Conservation (phyloP, 1,139 yeast species). For the Nakaseomyces nivariensis region DNA sequence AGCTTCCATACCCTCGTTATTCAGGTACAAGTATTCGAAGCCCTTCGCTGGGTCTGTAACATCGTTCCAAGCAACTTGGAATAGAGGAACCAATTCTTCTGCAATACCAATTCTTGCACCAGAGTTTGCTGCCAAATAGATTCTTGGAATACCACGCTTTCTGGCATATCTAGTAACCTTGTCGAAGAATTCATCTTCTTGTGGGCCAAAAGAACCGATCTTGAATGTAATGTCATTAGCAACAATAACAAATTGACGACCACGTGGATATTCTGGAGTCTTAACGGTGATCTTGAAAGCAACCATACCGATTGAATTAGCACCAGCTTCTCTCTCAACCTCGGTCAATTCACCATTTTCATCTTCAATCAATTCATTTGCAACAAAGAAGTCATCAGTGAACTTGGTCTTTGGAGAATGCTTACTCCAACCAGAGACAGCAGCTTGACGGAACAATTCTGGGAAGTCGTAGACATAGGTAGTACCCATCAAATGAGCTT, state of each 20-base stretch:
- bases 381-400: slow-evolving; percentile 70
- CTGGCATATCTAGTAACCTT: slow-evolving; percentile 89
- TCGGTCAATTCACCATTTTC: slow-evolving; percentile 81
- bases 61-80: slow-evolving; percentile 89
- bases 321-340: slow-evolving; percentile 91
- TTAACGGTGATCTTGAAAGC: slow-evolving; percentile 86
- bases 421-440: slow-evolving; percentile 74
- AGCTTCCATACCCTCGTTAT: slow-evolving; percentile 53
- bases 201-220: slow-evolving; percentile 99
- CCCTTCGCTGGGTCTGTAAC: slow-evolving; percentile 70
- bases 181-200: slow-evolving; percentile 83
- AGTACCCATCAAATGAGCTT: slow-evolving; percentile 97
- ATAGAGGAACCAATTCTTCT: slow-evolving; percentile 82
- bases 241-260: slow-evolving; percentile 83
- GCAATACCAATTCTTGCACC: slow-evolving; percentile 99
- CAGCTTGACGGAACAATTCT: slow-evolving; percentile 91
- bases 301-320: slow-evolving; percentile 93
- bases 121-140: slow-evolving; percentile 92
- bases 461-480: slow-evolving; percentile 98
- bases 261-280: slow-evolving; percentile 95
- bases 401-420: slow-evolving; percentile 43
- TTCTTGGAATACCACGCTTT: slow-evolving; percentile 83
- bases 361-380: slow-evolving; percentile 68
- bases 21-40: slow-evolving; percentile 76
- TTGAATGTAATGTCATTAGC: slow-evolving; percentile 96